Base-by-base conservation (phyloP, 2,329 filamentous ascomycete species). In the Bipolaris gigantea region DNA sequence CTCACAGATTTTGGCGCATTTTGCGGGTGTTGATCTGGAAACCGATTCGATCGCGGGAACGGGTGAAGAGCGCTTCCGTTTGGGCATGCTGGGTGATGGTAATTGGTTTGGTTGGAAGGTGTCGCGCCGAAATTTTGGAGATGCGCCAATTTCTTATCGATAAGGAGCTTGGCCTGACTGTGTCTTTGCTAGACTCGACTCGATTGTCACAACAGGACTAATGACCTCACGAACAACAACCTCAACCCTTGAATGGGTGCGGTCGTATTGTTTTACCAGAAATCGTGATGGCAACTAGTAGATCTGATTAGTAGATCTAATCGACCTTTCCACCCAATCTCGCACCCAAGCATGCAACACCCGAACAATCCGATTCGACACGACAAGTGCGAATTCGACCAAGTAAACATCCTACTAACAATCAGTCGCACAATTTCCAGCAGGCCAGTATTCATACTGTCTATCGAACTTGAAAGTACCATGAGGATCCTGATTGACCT, bases 61-160 rank as follows among this genome's bases (percentile, higher is more conserved):
- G 2, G 63, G 51, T 3, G 63, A 60, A 33, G 59, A 54, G 55
- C 70, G 72, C 59, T 73, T 74, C 55, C 72, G 60, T 65, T 74
- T 74, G 15, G 66, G 62, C 72, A 74, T 74, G 34, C 39, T 58
- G 57, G 33, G 38, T 38, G 30, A 43, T 46, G 52, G 35, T 33
- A 41, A 39, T 49, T 34, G 19, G 11, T 43, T 42, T 51, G 52
- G 36, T 33, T 27, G 30, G 30, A 21, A 35, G 5, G 34, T 34
- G 47, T 30, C 44, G 33, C 15, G 36, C 41, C 27, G 40, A 59
- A 59, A 59, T 59, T 59, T 56, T 59, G 48, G 56, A 35, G 5
- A 53, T 42, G 36, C 16, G 27, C 27, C 21, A 34, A 27, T 30
- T 16, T 46, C 32, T 53, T 44, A 59, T 59, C 56, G 56, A 59